phyloP scores from a whole-genome alignment of 768 basidiomycete species.

The Hebeloma cylindrosporum region DNA sequence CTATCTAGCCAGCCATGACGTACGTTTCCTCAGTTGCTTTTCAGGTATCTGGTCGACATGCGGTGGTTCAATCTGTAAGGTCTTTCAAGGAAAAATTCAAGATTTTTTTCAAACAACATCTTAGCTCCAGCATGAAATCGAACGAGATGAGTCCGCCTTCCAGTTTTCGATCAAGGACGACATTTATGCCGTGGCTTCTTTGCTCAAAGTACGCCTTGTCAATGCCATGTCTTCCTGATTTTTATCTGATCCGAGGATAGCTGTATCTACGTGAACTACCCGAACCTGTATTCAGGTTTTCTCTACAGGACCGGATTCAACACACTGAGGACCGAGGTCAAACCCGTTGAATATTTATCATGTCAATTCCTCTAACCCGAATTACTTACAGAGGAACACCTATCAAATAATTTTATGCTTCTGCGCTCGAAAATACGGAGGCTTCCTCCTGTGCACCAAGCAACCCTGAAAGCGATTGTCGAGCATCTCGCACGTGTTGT shows the following conservation, averaged over 20 bases:
- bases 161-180: slow-evolving; percentile 77
- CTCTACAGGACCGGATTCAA: slow-evolving; percentile 78
- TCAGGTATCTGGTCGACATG: slow-evolving; percentile 83
- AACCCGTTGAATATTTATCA: slow-evolving; percentile 9
- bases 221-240: not conserved
- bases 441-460: slow-evolving; percentile 80
- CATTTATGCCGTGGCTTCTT: slow-evolving; percentile 77
- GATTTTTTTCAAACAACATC: not conserved
- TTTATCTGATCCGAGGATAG: slow-evolving; percentile 34
- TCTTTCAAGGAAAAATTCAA: not conserved
- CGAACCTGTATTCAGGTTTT: slow-evolving; percentile 84
- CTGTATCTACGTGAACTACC: slow-evolving; percentile 84
- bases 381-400: slow-evolving; percentile 65
- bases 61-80: slow-evolving; percentile 76
- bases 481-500: slow-evolving; percentile 82
- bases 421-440: slow-evolving; percentile 86
- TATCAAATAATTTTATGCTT: slow-evolving; percentile 67
- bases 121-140: slow-evolving; percentile 84
- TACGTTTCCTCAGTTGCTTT: slow-evolving; percentile 49
- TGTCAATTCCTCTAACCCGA: not conserved
- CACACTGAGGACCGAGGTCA: slow-evolving; percentile 76
- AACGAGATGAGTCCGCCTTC: slow-evolving; percentile 77
- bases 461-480: slow-evolving; percentile 74
- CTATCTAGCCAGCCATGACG: slow-evolving; percentile 3
- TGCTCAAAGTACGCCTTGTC: slow-evolving; percentile 67